Conservation (phyloP, 176 grass and related monocot genomes). For the Aegilops speltoides region DNA sequence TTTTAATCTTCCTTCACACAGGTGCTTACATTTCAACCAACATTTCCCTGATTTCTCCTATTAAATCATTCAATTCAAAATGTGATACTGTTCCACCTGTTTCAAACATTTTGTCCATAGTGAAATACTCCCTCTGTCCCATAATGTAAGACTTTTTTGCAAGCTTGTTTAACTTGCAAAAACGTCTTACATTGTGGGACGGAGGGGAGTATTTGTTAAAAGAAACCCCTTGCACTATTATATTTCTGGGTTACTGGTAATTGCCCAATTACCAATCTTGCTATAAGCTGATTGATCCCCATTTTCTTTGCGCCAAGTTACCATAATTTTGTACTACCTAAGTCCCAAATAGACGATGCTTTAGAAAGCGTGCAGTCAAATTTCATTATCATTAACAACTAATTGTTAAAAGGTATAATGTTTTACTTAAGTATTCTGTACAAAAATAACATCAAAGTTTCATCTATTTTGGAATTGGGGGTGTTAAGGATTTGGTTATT, state of each 20-base stretch:
- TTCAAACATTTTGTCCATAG: background rate
- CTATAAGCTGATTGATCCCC: background rate
- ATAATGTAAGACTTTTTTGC: too few relatives aligned
- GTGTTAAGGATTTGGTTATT: background rate
- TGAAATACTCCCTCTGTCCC: background rate
- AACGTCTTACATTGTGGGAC: too few relatives aligned
- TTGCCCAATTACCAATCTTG: too few relatives aligned
- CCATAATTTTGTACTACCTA: background rate
- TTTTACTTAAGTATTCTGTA: background rate
- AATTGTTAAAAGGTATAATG: background rate
- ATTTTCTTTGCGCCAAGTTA: background rate
- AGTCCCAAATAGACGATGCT: background rate
- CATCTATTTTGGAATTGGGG: background rate
- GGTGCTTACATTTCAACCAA: background rate
- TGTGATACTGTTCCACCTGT: background rate
- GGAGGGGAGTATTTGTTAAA: background rate
- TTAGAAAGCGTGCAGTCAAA: background rate
- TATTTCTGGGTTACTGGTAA: too few relatives aligned
- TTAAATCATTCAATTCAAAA: background rate
- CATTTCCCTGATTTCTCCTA: background rate
- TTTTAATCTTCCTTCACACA: too few relatives aligned
- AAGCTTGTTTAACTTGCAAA: too few relatives aligned
- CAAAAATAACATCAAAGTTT: background rate
- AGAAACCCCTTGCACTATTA: background rate
- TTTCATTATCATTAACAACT: background rate